Conservation (phyloP, 192 early-diverging fungal genomes). For the Entrophospora sp. region DNA sequence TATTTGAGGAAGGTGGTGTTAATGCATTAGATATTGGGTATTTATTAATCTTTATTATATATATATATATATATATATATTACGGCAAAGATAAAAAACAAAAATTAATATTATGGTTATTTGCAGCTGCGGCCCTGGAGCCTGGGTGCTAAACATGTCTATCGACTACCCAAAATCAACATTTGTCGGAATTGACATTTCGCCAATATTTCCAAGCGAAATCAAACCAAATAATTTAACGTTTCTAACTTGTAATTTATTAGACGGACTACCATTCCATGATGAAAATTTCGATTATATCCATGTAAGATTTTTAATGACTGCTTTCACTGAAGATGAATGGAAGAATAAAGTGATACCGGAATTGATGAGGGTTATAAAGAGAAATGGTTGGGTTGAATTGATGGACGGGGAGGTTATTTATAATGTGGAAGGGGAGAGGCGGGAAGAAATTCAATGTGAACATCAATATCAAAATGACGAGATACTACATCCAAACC, state of each 20-base stretch:
- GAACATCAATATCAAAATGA: too few species aligned
- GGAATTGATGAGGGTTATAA: neutral
- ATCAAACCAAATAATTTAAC: conserved; percentile 29
- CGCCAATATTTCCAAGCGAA: conserved; percentile 27
- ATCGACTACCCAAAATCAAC: conserved; percentile 22
- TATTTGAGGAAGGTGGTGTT: neutral
- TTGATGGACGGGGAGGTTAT: too few species aligned
- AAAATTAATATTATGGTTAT: neutral
- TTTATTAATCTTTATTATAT: neutral
- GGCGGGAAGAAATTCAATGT: too few species aligned
- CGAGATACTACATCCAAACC: too few species aligned
- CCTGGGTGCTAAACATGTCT: conserved; percentile 28
- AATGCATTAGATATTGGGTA: neutral
- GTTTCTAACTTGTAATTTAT: conserved; percentile 24
- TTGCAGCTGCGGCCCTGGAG: neutral
- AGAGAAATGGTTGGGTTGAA: neutral
- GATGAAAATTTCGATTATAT: neutral
- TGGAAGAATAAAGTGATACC: conserved; percentile 3
- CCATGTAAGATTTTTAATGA: neutral
- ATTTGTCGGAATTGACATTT: conserved; percentile 33
- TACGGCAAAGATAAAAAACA: too few species aligned
- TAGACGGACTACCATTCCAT: conserved; percentile 10
- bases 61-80: neutral
- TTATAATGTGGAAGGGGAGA: too few species aligned
- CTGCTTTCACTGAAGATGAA: neutral